Base-by-base conservation (phyloP, 2,329 filamentous ascomycete genomes). In the Furcasterigmium sp. region DNA sequence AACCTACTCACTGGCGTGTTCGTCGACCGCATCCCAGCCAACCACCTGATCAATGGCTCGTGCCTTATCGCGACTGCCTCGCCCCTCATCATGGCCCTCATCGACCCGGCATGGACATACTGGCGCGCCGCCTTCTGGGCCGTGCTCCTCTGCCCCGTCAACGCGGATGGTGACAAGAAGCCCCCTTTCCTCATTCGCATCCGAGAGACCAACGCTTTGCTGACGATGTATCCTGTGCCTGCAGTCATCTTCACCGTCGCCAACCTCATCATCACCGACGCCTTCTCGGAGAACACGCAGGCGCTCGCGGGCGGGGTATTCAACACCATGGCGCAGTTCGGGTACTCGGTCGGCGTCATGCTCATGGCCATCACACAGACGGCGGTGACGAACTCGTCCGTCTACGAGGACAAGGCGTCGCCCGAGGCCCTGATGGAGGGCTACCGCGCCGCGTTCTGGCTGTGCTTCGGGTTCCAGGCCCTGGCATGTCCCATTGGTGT, bases 271-370 rank as follows among this genome's bases (percentile, higher is more conserved):
- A 73, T 81, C 4, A 70, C 72, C 1, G 69, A 76, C 18, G 69
- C 67, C 1, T 81, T 80, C 46, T 73, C 76, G 0, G 57, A 66
- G 0, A 61, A 75, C 13, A 73, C 68, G 3, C 78, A 83, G 44
- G 76, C 72, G 0, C 63, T 83, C 1, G 79, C 76, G 0, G 78
- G 78, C 0, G 78, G 71, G 0, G 75, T 82, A 0, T 82, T 82
- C 56, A 81, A 77, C 42, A 78, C 74, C 2, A 65, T 77, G 2
- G 67, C 69, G 0, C 76, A 82, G 43, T 75, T 83, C 44, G 80
- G 78, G 0, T 75, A 67, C 11, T 68, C 70, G 0, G 61, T 80
- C 1, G 75, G 75, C 0, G 51, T 80, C 7, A 73, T 73, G 5
- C 56, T 75, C 3, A 69, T 70, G 9, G 70, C 70, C 8, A 68